phyloP scores from a whole-genome alignment of 2,329 filamentous ascomycete species.

The Pseudogymnoascus verrucosus region DNA sequence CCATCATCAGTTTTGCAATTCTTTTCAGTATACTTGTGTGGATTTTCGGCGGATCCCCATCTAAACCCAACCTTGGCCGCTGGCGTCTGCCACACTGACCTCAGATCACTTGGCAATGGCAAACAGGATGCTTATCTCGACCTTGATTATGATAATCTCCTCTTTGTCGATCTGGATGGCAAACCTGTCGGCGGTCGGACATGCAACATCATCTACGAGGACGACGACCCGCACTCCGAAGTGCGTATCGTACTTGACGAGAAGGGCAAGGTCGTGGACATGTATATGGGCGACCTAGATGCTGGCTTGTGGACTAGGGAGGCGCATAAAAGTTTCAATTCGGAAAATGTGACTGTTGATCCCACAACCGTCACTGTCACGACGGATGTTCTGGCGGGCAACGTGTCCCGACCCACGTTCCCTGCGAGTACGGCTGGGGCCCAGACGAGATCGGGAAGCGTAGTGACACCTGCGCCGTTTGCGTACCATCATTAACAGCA shows the following conservation, averaged over 20 bases:
- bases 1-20: neutral
- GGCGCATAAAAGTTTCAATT: neutral
- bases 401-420: neutral
- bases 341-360: neutral
- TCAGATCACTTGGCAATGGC: neutral
- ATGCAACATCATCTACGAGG: conserved; percentile 11
- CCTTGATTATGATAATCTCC: conserved; percentile 3
- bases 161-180: conserved; percentile 10
- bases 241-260: neutral
- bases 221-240: neutral
- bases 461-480: neutral
- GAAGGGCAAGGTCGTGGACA: neutral
- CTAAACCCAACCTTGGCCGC: neutral
- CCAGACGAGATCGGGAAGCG: neutral
- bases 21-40: neutral
- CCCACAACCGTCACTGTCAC: neutral
- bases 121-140: neutral
- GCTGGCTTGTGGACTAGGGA: neutral
- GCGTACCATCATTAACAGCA: neutral
- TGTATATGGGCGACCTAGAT: neutral
- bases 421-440: neutral
- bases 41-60: neutral
- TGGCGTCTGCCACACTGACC: neutral
- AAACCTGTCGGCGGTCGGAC: conserved; percentile 9
- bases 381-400: neutral